Percentiles rank a stretch among this genome's conserved stretches.
Conservation (phyloP, 2,329 filamentous ascomycete species). For the Macroventuria anomochaeta region DNA sequence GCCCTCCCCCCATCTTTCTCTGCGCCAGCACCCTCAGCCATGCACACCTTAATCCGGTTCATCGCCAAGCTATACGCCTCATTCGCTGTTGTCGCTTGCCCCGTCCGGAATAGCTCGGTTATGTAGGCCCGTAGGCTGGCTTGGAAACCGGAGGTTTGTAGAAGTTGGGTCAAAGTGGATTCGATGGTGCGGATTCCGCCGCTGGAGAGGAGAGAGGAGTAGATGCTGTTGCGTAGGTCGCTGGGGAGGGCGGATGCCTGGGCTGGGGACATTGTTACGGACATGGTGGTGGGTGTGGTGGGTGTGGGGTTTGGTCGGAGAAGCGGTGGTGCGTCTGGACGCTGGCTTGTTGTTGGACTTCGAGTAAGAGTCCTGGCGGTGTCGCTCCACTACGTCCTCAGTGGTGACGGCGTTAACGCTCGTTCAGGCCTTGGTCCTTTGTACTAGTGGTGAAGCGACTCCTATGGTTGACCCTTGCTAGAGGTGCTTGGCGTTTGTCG, state of each 20-base stretch:
- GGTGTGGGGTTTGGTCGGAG: conserved; percentile 6
- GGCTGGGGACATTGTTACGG: conserved; percentile 40
- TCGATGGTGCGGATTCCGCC: conserved; percentile 64
- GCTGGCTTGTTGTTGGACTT: no score
- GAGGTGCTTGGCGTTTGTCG: no score
- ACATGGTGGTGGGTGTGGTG: conserved; percentile 23
- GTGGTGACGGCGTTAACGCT: no score
- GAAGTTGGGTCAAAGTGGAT: conserved; percentile 59
- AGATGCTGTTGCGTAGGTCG: conserved; percentile 52
- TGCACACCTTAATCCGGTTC: conserved; percentile 36
- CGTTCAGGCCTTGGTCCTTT: no score
- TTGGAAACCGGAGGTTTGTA: conserved; percentile 66
- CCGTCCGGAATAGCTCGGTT: conserved; percentile 63
- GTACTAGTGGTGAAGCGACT: no score
- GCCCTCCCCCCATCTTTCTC: background rate
- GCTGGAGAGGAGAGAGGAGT: conserved; percentile 55
- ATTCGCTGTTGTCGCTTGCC: conserved; percentile 63
- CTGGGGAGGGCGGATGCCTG: conserved; percentile 51
- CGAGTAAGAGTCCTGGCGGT: no score
- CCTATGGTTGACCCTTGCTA: no score
- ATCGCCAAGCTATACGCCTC: conserved; percentile 63
- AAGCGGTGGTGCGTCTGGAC: no score
- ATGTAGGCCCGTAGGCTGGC: conserved; percentile 62
- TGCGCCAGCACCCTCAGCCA: background rate
- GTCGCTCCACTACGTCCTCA: no score